Evolutionary conservation across 2,329 filamentous ascomycete genomes (phyloP), one percentile per base, ranked within the genome.

Genomic region (Penicillium paneum): DNA sequence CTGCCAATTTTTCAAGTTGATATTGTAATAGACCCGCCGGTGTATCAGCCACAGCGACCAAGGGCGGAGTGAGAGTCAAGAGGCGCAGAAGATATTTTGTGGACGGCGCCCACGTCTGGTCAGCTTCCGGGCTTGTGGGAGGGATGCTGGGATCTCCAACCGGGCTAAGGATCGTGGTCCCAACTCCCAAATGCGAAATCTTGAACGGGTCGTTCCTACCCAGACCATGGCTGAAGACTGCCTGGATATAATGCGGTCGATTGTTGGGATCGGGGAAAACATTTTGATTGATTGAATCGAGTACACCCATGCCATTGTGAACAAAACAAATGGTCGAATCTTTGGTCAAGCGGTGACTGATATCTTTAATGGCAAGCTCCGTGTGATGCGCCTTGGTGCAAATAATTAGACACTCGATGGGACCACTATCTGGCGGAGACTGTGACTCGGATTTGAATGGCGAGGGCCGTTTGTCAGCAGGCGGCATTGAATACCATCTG

Each of bases 231-330:
- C 81, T 83, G 49, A 84, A 77, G 59, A 86, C 78, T 8, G 89
- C 90, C 28, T 91, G 72, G 55, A 97, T 79, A 64, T 95, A 96
- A 52, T 83, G 84, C 2, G 94, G 94, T 26, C 89, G 81, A 0
- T 75, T 78, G 0, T 74, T 69, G 0, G 82, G 78, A 57, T 92
- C 82, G 0, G 83, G 80, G 62, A 96, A 97, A 28, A 95, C 71
- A 11, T 81, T 72, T 32, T 80, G 73, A 64, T 90, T 91, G 38
- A 97, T 80, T 45, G 86, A 81, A 45, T 97, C 91, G n/a, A 91
- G 79, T 1, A 91, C 77, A 0, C 94, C 93, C 72, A 97, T 83
- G 1, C 92, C 91, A 58, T 93, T 89, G 53, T 91, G 88, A 52
- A 95, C 71, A 52, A 96, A 82, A 55, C 89, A 84, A 8, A 96